These are phyloP conservation scores for Gyromitra esculenta DNA, from an alignment of 2,329 filamentous ascomycete genomes.

Conservation along the genomic window DNA sequence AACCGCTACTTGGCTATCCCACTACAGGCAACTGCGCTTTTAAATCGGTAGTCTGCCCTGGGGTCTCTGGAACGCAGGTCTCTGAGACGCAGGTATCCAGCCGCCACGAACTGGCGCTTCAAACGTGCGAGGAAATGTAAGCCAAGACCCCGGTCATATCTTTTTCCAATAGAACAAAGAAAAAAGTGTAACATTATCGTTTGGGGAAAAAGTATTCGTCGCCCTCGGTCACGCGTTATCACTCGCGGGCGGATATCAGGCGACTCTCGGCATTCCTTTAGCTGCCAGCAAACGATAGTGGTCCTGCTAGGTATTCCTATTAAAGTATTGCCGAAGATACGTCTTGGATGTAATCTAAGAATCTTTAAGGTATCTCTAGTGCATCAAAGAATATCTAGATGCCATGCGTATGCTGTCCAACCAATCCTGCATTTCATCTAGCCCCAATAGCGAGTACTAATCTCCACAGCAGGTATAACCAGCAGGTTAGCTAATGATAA, in stretches of 20 bases:
- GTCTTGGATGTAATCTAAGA: constrained; percentile 15
- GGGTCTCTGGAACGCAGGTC: constrained; percentile 24
- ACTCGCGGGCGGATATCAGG: constrained; percentile 21
- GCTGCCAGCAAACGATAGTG: not conserved
- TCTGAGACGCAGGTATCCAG: constrained; percentile 3
- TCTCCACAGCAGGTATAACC: constrained; percentile 13
- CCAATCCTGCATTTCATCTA: constrained; percentile 32
- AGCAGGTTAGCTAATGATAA: constrained; percentile 25
- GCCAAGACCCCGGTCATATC: constrained; percentile 27
- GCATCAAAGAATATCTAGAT: constrained; percentile 1
- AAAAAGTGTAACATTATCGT: not conserved
- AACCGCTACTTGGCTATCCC: constrained; percentile 14
- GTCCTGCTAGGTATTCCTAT: not conserved
- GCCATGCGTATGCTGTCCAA: constrained; percentile 31
- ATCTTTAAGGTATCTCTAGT: not conserved
- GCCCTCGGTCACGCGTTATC: constrained; percentile 14
- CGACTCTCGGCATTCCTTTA: constrained; percentile 6
- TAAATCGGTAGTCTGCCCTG: constrained; percentile 12
- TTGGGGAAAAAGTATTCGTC: constrained; percentile 2
- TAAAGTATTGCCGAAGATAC: not conserved
- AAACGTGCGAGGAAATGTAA: constrained; percentile 16
- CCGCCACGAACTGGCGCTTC: constrained; percentile 17
- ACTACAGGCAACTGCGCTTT: constrained; percentile 12
- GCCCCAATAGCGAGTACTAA: not conserved
- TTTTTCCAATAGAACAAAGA: constrained; percentile 18